Evolutionary conservation across 2,329 filamentous ascomycete species (phyloP).

Genomic region (Pseudogymnoascus sp.): DNA sequence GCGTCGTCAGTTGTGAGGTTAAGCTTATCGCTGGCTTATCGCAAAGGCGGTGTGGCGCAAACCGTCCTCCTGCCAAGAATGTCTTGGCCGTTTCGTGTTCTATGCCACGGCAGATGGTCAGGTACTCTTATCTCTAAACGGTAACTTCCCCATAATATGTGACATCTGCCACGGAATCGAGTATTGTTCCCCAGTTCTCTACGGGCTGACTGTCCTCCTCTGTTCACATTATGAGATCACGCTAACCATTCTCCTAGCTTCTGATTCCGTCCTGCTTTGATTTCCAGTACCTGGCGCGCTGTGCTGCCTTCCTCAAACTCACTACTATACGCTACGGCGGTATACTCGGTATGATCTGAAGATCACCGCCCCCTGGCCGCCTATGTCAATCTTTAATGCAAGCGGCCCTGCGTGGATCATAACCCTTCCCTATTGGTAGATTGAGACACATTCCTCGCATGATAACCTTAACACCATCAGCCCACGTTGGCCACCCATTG

Average conservation of each 20-base stretch:
- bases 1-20: neutral
- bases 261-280: neutral
- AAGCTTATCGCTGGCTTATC: neutral
- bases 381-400: neutral
- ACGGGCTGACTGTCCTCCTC: neutral
- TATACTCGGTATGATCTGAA: neutral
- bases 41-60: neutral
- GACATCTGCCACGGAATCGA: neutral
- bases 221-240: neutral
- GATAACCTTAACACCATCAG: neutral
- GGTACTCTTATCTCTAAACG: neutral
- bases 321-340: neutral
- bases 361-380: neutral
- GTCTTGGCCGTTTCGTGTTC: neutral
- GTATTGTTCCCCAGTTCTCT: neutral
- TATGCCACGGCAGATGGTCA: neutral
- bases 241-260: neutral
- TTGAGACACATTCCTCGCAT: constrained; percentile 2
- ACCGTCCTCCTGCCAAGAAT: constrained; percentile 5
- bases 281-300: neutral
- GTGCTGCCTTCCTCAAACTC: neutral
- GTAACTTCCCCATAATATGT: neutral
- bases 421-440: neutral
- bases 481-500: constrained; percentile 5
- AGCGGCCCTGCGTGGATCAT: constrained; percentile 6